Conservation (phyloP, 805 yeast genomes). For the Wickerhamomyces hampshirensis region DNA sequence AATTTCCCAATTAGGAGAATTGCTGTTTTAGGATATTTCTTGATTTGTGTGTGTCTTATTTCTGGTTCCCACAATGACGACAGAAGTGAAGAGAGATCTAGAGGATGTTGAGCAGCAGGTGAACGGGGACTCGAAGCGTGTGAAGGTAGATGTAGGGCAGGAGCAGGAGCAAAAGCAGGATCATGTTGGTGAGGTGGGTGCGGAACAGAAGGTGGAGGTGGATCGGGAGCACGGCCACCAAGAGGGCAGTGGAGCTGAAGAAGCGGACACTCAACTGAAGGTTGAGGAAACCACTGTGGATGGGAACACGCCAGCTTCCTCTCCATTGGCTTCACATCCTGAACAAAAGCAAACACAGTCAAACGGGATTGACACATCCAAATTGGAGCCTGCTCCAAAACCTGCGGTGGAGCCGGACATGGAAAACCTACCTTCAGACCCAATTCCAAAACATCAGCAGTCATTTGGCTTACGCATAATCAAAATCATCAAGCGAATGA, state of each 20-base stretch:
- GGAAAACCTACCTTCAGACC: constrained; percentile 58
- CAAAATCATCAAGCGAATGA: constrained; percentile 82
- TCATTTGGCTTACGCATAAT: constrained; percentile 74
- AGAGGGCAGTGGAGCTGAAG: constrained; percentile 6
- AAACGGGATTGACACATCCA: no score
- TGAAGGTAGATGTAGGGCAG: neutral
- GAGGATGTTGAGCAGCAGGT: neutral
- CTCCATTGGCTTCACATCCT: no score
- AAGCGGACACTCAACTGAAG: constrained; percentile 6
- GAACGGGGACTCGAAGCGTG: no score
- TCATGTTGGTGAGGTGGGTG: neutral
- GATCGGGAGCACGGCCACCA: constrained; percentile 9
- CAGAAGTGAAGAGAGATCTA: neutral
- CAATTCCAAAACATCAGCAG: constrained; percentile 79
- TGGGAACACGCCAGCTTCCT: no score
- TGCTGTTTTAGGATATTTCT: neutral
- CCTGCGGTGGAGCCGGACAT: constrained; percentile 73
- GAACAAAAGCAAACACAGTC: no score
- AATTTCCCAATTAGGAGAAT: no score
- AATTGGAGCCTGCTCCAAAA: constrained; percentile 67
- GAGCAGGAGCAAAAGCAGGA: neutral
- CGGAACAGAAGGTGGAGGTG: neutral
- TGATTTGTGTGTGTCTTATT: neutral
- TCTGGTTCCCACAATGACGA: no score
- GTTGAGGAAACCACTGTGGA: no score